Evolutionary conservation across 345 rosid genomes (phyloP).

Genomic region (Populus simonii): DNA sequence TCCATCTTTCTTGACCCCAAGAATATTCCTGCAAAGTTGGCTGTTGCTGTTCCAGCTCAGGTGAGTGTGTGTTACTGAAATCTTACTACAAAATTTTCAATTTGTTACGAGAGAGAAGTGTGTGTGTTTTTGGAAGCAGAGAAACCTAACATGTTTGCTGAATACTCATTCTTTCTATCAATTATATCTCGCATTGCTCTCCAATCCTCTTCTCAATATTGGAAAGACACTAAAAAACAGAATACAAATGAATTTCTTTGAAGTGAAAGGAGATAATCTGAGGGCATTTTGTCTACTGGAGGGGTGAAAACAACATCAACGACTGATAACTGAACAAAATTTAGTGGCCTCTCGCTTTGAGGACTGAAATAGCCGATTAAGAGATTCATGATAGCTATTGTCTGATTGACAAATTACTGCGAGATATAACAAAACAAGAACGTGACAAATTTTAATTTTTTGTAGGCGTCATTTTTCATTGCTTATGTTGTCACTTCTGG

Average conservation of each 20-base stretch:
- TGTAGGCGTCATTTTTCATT: slow-evolving; percentile 87
- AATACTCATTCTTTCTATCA: background rate
- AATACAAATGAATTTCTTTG: background rate
- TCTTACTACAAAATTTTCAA: background rate
- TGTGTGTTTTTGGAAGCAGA: background rate
- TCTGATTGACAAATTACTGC: background rate
- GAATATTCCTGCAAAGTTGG: slow-evolving; percentile 68
- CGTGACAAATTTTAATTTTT: slow-evolving; percentile 8
- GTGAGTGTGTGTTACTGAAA: slow-evolving; percentile 32
- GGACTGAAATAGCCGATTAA: background rate
- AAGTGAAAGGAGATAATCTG: background rate
- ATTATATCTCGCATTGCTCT: background rate
- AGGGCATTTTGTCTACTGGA: background rate
- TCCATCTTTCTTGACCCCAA: slow-evolving; percentile 70
- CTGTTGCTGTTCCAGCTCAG: slow-evolving; percentile 90
- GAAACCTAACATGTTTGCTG: background rate
- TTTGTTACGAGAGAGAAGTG: background rate
- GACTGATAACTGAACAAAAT: background rate
- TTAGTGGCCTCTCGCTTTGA: background rate
- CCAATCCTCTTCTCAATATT: background rate
- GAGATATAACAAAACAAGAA: background rate
- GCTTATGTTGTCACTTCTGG: slow-evolving; percentile 96
- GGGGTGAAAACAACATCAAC: background rate
- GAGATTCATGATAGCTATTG: background rate
- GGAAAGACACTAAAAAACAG: background rate